Conservation (phyloP, 2,329 filamentous ascomycete genomes). For the Zasmidium angulare region DNA sequence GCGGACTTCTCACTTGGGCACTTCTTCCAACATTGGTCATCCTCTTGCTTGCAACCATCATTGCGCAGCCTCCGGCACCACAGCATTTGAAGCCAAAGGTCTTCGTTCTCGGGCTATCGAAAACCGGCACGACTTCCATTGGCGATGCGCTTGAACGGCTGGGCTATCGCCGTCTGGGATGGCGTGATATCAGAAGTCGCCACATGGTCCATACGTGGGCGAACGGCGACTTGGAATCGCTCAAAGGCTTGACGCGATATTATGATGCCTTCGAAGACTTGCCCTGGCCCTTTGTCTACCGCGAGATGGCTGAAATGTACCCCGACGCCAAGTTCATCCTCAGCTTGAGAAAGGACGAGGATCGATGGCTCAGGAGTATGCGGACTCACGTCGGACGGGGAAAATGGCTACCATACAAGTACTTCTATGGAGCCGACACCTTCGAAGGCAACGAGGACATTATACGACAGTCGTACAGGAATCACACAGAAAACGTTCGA, state of each 20-base stretch:
- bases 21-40: neutral
- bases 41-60: conserved; percentile 17
- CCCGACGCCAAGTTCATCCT: conserved; percentile 32
- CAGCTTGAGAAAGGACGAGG: conserved; percentile 30
- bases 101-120: conserved; percentile 34
- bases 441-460: conserved; percentile 25
- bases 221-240: conserved; percentile 23
- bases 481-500: conserved; percentile 24
- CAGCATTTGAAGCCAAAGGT: conserved; percentile 29
- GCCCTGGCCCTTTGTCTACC: conserved; percentile 32
- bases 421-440: conserved; percentile 28
- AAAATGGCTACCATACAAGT: conserved; percentile 24
- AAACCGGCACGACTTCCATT: conserved; percentile 33
- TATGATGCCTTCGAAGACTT: conserved; percentile 35
- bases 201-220: conserved; percentile 32
- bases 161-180: conserved; percentile 32
- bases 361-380: conserved; percentile 32
- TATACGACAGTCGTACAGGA: conserved; percentile 24
- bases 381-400: conserved; percentile 28
- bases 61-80: conserved; percentile 25
- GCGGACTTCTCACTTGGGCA: neutral
- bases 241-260: conserved; percentile 26
- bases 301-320: conserved; percentile 29
- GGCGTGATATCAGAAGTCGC: conserved; percentile 33
- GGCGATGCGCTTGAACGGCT: conserved; percentile 32